A percentile compares a stretch with the other conserved stretches of the same genome.
These are phyloP conservation scores for Neoboletus brunneissimus DNA, from an alignment of 768 basidiomycete genomes.

Conservation along the genomic window DNA sequence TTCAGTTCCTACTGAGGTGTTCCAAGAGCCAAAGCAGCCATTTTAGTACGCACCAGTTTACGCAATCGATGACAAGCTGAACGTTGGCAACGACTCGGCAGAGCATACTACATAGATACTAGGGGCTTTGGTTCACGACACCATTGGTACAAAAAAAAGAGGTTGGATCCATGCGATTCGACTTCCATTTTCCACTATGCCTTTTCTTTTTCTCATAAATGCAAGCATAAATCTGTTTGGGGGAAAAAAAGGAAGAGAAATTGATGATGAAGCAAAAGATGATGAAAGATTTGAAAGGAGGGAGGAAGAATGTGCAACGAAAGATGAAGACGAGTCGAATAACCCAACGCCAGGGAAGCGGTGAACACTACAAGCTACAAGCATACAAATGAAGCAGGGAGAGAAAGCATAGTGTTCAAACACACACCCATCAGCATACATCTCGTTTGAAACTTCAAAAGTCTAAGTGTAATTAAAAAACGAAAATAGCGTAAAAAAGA, in stretches of 20 bases:
- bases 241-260: background rate
- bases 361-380: slow-evolving; percentile 25
- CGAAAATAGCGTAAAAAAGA: slow-evolving; percentile 12
- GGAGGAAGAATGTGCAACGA: slow-evolving; percentile 5
- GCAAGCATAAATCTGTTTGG: slow-evolving; percentile 13
- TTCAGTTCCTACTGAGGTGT: too few relatives aligned
- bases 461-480: slow-evolving; percentile 16
- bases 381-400: slow-evolving; percentile 25
- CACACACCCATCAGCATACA: slow-evolving; percentile 29
- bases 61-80: too few relatives aligned
- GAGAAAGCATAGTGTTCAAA: slow-evolving; percentile 22
- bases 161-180: slow-evolving; percentile 10
- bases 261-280: slow-evolving; percentile 10
- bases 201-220: slow-evolving; percentile 13
- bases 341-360: slow-evolving; percentile 2
- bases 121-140: slow-evolving; percentile 1
- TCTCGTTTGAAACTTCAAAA: slow-evolving; percentile 7
- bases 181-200: slow-evolving; percentile 17
- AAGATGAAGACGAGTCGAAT: background rate
- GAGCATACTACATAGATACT: background rate
- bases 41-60: too few relatives aligned
- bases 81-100: too few relatives aligned
- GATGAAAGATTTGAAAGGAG: background rate
- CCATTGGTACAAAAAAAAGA: slow-evolving; percentile 7
- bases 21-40: too few relatives aligned